These are phyloP conservation scores for Diplodia intermedia DNA, from an alignment of 2,329 filamentous ascomycete genomes.

Conservation along the genomic window DNA sequence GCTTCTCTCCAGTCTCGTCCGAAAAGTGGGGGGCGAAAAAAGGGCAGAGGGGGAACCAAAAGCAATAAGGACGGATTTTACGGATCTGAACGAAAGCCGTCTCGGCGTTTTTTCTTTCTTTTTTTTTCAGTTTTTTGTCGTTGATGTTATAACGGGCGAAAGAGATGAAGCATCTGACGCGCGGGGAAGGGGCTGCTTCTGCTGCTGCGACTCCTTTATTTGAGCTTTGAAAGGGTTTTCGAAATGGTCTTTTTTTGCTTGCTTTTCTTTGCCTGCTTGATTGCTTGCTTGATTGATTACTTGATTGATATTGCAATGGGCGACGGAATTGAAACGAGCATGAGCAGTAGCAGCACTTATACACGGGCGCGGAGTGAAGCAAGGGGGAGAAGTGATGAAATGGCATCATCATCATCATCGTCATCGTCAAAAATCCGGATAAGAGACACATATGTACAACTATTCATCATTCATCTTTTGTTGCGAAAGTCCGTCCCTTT, in stretches of 20 bases:
- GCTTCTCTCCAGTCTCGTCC: not conserved
- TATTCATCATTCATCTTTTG: not conserved
- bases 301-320: too few relatives aligned
- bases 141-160: conserved; percentile 1
- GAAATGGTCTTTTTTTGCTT: not conserved
- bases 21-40: not conserved
- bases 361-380: too few relatives aligned
- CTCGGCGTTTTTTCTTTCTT: conserved; percentile 3
- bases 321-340: too few relatives aligned
- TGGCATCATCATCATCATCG: too few relatives aligned
- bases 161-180: conserved; percentile 7
- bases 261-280: too few relatives aligned
- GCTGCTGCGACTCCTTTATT: not conserved
- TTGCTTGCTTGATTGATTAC: too few relatives aligned
- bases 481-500: not conserved
- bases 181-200: not conserved
- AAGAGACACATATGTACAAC: not conserved
- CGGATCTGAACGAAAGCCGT: conserved; percentile 21
- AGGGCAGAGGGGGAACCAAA: not conserved
- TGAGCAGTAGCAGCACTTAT: too few relatives aligned
- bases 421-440: too few relatives aligned
- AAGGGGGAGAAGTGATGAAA: too few relatives aligned
- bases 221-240: not conserved
- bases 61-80: not conserved
- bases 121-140: conserved; percentile 6